These are phyloP conservation scores for Solanum aculeatissimum DNA, from an alignment of 305 asterid species.

Conservation along the genomic window DNA sequence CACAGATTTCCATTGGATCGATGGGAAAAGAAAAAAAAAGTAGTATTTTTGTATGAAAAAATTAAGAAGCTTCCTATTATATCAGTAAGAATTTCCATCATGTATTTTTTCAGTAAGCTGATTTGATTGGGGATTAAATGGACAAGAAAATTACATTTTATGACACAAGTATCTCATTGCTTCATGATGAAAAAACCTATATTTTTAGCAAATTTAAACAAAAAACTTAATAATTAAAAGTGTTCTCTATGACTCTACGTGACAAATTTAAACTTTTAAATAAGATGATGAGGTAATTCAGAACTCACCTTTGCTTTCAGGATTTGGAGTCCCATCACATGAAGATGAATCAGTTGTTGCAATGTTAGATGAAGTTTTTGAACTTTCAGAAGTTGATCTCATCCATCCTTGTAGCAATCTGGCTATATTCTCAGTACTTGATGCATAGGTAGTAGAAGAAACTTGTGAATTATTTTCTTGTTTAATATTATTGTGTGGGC, in stretches of 20 bases:
- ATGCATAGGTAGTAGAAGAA: slow-evolving; percentile 35
- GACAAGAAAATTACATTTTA: too few relatives aligned
- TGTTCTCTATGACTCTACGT: background rate
- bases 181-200: too few relatives aligned
- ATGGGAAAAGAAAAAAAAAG: background rate
- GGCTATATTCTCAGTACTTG: slow-evolving; percentile 72
- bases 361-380: slow-evolving; percentile 13
- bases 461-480: background rate
- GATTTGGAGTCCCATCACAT: background rate
- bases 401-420: slow-evolving; percentile 60
- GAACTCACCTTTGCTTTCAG: background rate
- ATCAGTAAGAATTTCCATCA: too few relatives aligned
- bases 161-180: background rate
- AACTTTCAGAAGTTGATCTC: slow-evolving; percentile 11
- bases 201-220: too few relatives aligned
- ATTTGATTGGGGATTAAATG: too few relatives aligned
- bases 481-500: background rate
- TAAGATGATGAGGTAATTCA: background rate
- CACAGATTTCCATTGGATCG: too few relatives aligned
- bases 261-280: background rate
- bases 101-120: too few relatives aligned
- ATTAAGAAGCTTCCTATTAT: background rate
- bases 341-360: background rate
- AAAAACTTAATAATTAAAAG: background rate
- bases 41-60: too few relatives aligned